Percentiles rank a stretch among this genome's conserved stretches.
Conservation (phyloP, 257 asterid genomes). For the Lycium ferocissimum region DNA sequence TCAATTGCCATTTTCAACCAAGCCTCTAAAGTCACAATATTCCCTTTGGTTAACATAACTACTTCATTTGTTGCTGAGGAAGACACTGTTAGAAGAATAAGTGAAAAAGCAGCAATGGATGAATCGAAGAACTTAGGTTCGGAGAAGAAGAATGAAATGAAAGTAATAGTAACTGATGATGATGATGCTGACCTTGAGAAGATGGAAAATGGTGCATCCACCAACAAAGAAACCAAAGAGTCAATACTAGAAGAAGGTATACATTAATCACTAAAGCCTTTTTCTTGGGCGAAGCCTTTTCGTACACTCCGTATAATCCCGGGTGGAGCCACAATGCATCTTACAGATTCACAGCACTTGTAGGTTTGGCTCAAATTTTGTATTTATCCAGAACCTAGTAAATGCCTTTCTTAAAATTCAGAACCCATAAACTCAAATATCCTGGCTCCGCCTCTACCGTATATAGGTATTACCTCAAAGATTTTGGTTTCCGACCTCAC, state of each 20-base stretch:
- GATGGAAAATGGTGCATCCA: conserved; percentile 30
- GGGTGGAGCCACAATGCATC: no score
- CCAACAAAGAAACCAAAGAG: conserved; percentile 36
- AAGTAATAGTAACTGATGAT: conserved; percentile 25
- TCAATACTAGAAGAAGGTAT: conserved; percentile 41
- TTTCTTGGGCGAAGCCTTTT: no score
- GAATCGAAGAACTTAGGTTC: conserved; percentile 40
- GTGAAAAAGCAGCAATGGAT: conserved; percentile 30
- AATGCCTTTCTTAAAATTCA: no score
- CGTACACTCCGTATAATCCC: no score
- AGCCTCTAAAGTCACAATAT: conserved; percentile 84
- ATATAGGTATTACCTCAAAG: no score
- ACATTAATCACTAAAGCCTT: no score
- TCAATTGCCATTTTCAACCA: conserved; percentile 87
- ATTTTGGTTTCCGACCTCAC: no score
- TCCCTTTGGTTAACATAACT: conserved; percentile 93
- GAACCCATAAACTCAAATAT: no score
- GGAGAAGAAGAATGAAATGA: conserved; percentile 28
- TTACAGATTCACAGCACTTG: no score
- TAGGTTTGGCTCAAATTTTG: no score
- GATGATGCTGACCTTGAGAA: conserved; percentile 31
- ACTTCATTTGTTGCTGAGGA: conserved; percentile 98
- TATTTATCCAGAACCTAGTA: no score
- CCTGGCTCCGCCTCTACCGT: no score
- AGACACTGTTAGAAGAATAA: conserved; percentile 60